Evolutionary conservation across 202 grass and related monocot species (phyloP), one percentile per base, ranked within the genome.

Genomic region (Panicum hallii): DNA sequence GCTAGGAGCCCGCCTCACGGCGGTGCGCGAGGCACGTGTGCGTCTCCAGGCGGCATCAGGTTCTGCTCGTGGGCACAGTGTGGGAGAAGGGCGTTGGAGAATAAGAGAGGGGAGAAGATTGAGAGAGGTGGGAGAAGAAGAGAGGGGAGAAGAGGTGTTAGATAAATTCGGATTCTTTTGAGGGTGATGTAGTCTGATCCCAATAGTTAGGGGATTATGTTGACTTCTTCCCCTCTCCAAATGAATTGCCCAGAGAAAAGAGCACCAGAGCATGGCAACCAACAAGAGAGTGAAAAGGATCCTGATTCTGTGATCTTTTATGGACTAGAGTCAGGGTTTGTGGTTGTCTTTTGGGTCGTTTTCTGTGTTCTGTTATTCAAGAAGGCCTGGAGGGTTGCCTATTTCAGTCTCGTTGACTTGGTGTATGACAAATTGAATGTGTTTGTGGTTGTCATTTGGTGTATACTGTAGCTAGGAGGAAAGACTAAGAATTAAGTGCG

Each of bases 321-420:
- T 65, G 67, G 70, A 17, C 15, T 91, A 28, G 36, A 28, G 0
- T 4, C 38, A 0, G 88, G 88, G 15, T 83, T 63, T 38, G 15
- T 79, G 0, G 8, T 60, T 22, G 84, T 42, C 0, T 15, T 79
- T 20, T 83, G 84, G 88, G 15, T 74, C 5, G 32, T 83, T 8
- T 79, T 82, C 4, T 82, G 42, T 45, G 17, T 8, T 9, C 38
- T 87, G 0, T 3, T 90, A 4, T 80, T 75, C 49, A 79, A 46
- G 7, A 83, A 49, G 15, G 5, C 61, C 0, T 80, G 65, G 83
- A 80, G 80, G 12, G 1, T 76, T 54, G 67, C 75, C 61, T 90
- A 77, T 38, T 84, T 87, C n/a, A 1, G 60, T 34, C 30, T 50
- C 2, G 44, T 77, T 12, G 89, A 87, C n/a, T 67, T 13, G 5